A percentile compares a stretch with the other conserved stretches of the same genome.
phyloP scores from a whole-genome alignment of 2,329 filamentous ascomycete species.

The Colletotrichum ledebouriae region DNA sequence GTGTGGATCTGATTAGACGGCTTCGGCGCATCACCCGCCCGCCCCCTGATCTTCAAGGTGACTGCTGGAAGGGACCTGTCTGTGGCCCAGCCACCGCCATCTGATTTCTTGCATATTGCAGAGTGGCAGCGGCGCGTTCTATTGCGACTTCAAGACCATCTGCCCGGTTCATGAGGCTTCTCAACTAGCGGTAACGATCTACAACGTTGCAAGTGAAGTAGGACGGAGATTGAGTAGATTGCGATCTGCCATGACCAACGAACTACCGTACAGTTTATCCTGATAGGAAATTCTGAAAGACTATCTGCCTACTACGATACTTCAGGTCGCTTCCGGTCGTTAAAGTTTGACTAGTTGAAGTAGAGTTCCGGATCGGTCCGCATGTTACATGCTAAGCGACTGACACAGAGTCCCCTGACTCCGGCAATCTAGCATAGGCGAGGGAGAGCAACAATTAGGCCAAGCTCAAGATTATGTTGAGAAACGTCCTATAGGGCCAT shows the following conservation, averaged over 20 bases:
- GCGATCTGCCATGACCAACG: background rate
- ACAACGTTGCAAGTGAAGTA: slow-evolving; percentile 33
- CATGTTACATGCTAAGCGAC: slow-evolving; percentile 10
- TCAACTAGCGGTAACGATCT: background rate
- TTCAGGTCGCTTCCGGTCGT: background rate
- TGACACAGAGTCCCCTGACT: background rate
- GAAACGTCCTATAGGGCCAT: too few species aligned
- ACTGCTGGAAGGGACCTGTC: background rate
- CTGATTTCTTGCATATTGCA: slow-evolving; percentile 37
- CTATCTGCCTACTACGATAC: background rate
- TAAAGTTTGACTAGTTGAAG: background rate
- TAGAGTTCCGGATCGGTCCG: background rate
- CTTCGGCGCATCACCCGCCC: slow-evolving; percentile 25
- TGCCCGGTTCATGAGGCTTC: slow-evolving; percentile 22
- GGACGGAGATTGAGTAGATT: background rate
- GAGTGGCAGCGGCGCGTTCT: slow-evolving; percentile 6
- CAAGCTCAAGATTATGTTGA: slow-evolving; percentile 1
- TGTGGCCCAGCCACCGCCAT: slow-evolving; percentile 20
- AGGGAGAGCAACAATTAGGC: background rate
- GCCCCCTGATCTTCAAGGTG: background rate
- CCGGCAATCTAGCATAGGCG: background rate
- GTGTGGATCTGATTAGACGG: slow-evolving; percentile 7
- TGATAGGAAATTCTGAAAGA: background rate
- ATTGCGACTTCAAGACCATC: background rate
- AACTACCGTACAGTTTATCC: background rate